phyloP scores from a whole-genome alignment of 306 rosid species.

The Comarum palustre region DNA sequence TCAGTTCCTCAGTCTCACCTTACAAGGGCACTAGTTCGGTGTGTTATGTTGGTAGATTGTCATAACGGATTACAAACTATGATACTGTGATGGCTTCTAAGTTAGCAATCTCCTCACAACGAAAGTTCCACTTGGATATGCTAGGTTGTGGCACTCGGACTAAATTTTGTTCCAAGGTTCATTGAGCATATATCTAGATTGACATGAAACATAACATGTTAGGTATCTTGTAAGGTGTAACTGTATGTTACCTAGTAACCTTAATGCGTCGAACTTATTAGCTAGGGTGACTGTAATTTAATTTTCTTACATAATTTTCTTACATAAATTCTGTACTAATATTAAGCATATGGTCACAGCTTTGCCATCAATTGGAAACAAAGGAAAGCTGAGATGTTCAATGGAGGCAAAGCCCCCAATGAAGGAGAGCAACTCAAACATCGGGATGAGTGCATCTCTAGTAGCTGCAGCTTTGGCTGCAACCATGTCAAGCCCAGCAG shows the following conservation, averaged over 20 bases:
- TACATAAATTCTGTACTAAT: neutral
- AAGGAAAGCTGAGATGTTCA: conserved; percentile 74
- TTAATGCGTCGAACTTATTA: neutral
- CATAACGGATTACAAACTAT: neutral
- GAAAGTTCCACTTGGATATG: neutral
- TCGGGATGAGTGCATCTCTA: conserved; percentile 63
- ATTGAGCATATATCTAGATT: neutral
- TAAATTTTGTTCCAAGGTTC: neutral
- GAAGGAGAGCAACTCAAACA: conserved; percentile 31
- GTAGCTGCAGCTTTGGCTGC: conserved; percentile 56
- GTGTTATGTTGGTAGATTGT: neutral
- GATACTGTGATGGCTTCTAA: neutral
- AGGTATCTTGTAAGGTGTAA: neutral
- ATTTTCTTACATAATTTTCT: too few relatives aligned
- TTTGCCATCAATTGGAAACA: conserved; percentile 56
- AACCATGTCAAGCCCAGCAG: conserved; percentile 75
- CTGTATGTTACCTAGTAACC: neutral
- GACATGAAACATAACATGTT: neutral
- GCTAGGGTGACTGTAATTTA: neutral
- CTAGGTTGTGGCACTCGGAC: neutral
- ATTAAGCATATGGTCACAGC: conserved; percentile 33
- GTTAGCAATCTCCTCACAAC: neutral
- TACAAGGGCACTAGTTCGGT: neutral
- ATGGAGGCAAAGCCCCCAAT: conserved; percentile 40
- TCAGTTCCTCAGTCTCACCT: neutral